These are phyloP conservation scores for Fraxinus dipetala DNA, from an alignment of 305 asterid species.

Conservation along the genomic window DNA sequence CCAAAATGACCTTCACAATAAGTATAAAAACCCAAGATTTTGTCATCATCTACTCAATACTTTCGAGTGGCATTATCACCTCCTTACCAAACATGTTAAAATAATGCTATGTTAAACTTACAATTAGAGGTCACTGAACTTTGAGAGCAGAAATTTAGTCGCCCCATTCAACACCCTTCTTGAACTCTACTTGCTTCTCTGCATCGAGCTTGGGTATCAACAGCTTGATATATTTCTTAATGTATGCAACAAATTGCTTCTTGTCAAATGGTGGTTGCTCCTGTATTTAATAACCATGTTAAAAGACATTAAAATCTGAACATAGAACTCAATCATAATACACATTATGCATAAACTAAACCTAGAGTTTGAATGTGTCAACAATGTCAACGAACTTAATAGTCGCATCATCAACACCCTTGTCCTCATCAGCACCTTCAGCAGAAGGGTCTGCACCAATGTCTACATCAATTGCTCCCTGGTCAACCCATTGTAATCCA, in stretches of 20 bases:
- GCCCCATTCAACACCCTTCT: slow-evolving; percentile 64
- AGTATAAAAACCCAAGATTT: not conserved
- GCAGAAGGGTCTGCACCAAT: slow-evolving; percentile 85
- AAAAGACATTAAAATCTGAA: too few relatives aligned
- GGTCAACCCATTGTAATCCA: slow-evolving; percentile 57
- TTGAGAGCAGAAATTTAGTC: slow-evolving; percentile 53
- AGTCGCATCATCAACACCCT: too few relatives aligned
- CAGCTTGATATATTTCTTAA: slow-evolving; percentile 61
- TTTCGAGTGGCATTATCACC: not conserved
- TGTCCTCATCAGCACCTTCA: slow-evolving; percentile 43
- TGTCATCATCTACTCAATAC: not conserved
- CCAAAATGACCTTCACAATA: not conserved
- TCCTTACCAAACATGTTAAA: not conserved
- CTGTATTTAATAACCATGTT: too few relatives aligned
- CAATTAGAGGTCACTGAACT: slow-evolving; percentile 69
- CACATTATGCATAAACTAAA: not conserved
- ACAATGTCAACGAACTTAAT: too few relatives aligned
- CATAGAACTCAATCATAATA: too few relatives aligned
- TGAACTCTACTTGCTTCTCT: slow-evolving; percentile 45
- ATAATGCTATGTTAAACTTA: slow-evolving; percentile 23
- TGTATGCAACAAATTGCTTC: too few relatives aligned
- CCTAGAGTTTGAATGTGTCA: too few relatives aligned
- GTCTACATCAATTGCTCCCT: slow-evolving; percentile 59
- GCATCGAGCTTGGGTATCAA: slow-evolving; percentile 52
- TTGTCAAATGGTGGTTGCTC: too few relatives aligned